Conservation (phyloP, 768 basidiomycete species). For the Russula olivacea region DNA sequence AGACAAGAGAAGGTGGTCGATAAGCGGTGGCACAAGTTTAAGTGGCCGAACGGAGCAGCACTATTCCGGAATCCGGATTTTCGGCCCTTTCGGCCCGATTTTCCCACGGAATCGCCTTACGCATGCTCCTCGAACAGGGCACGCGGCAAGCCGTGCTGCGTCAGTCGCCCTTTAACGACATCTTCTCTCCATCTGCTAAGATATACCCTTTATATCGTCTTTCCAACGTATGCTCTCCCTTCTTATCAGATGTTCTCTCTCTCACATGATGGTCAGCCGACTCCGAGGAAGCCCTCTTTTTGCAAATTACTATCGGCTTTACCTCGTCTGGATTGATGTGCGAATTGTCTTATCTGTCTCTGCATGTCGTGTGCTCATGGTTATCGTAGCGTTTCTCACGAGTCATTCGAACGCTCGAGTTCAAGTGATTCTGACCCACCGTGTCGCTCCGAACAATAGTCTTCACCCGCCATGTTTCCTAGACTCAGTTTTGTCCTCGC, state of each 20-base stretch:
- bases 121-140: no score
- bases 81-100: neutral
- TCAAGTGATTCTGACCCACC: neutral
- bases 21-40: neutral
- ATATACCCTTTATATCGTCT: neutral
- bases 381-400: neutral
- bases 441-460: neutral
- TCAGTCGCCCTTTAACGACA: neutral
- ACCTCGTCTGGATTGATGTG: neutral
- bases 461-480: slow-evolving; percentile 9
- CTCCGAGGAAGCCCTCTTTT: neutral
- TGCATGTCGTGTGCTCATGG: neutral
- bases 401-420: neutral
- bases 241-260: neutral
- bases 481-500: slow-evolving; percentile 7
- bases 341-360: neutral
- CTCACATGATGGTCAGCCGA: neutral
- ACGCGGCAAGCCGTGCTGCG: no score
- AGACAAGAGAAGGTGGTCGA: neutral
- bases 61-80: slow-evolving; percentile 7
- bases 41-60: neutral
- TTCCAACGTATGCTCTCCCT: neutral
- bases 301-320: neutral
- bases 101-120: slow-evolving; percentile 3
- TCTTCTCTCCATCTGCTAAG: neutral